Conservation (phyloP, 202 grass and related monocot genomes). For the Schoenoplectus triqueter region DNA sequence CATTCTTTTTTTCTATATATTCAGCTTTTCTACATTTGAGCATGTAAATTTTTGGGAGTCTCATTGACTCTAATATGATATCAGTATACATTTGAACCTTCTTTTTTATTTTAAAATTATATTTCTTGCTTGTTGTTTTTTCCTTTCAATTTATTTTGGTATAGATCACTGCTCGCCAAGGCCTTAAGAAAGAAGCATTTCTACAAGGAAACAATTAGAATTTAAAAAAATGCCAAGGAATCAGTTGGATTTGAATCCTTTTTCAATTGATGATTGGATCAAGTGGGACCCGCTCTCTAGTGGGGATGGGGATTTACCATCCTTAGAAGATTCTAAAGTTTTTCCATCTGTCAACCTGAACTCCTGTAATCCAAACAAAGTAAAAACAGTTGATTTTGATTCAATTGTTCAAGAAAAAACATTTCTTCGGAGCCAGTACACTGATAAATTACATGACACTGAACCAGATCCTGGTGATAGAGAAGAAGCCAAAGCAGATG, state of each 20-base stretch:
- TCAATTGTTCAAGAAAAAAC: slow-evolving; percentile 41
- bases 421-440: slow-evolving; percentile 37
- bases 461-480: slow-evolving; percentile 2
- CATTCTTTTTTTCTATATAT: background rate
- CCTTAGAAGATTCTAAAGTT: slow-evolving; percentile 45
- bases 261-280: slow-evolving; percentile 61
- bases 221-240: slow-evolving; percentile 66
- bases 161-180: slow-evolving; percentile 60
- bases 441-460: slow-evolving; percentile 19
- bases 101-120: slow-evolving; percentile 2
- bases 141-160: background rate
- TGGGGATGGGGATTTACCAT: slow-evolving; percentile 54
- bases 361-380: slow-evolving; percentile 38
- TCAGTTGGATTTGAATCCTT: slow-evolving; percentile 41
- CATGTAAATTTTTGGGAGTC: background rate
- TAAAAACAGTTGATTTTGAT: slow-evolving; percentile 44
- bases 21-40: background rate
- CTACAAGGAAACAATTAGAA: slow-evolving; percentile 74
- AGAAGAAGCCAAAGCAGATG: slow-evolving; percentile 14
- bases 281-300: slow-evolving; percentile 54
- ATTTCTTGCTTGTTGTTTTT: background rate
- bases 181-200: slow-evolving; percentile 78
- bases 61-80: background rate
- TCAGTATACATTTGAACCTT: background rate
- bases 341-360: slow-evolving; percentile 22